phyloP scores from a whole-genome alignment of 352 stramenopile genomes.

The Phytopythium vexans region DNA sequence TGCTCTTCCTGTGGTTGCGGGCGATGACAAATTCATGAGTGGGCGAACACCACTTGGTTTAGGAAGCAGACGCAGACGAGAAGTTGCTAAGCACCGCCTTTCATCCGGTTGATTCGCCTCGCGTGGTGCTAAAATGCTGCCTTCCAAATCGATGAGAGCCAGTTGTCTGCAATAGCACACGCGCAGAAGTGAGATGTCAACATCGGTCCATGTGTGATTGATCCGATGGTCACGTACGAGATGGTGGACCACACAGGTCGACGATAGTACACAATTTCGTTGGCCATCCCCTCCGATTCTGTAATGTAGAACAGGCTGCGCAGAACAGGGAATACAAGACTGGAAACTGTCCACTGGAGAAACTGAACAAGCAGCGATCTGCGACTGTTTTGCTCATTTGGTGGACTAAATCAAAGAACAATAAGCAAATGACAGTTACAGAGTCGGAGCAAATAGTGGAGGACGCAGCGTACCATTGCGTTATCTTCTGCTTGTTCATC shows the following conservation, averaged over 20 bases:
- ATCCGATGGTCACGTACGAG: slow-evolving; percentile 30
- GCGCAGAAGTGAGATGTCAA: neutral
- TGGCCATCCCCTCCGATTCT: slow-evolving; percentile 58
- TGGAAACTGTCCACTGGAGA: slow-evolving; percentile 35
- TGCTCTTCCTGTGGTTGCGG: slow-evolving; percentile 17
- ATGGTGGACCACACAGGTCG: slow-evolving; percentile 65
- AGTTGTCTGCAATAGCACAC: slow-evolving; percentile 26
- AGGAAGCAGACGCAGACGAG: slow-evolving; percentile 56
- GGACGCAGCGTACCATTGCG: slow-evolving; percentile 23
- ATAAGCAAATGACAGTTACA: neutral
- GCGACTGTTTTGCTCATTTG: slow-evolving; percentile 50
- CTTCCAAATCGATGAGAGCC: slow-evolving; percentile 45
- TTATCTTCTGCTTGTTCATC: slow-evolving; percentile 24
- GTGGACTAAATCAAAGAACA: slow-evolving; percentile 28
- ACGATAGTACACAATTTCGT: slow-evolving; percentile 69
- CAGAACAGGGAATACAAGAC: slow-evolving; percentile 56
- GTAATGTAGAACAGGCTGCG: slow-evolving; percentile 76
- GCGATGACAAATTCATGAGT: slow-evolving; percentile 71
- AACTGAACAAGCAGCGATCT: slow-evolving; percentile 37
- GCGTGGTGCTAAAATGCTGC: slow-evolving; percentile 27
- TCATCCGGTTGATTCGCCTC: slow-evolving; percentile 6
- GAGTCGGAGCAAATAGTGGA: neutral
- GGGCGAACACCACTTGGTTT: slow-evolving; percentile 65
- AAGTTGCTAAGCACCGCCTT: slow-evolving; percentile 33
- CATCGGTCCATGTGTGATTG: neutral